These are phyloP conservation scores for Backusella tarrabulga DNA, from an alignment of 192 early-diverging fungal species.

Conservation along the genomic window DNA sequence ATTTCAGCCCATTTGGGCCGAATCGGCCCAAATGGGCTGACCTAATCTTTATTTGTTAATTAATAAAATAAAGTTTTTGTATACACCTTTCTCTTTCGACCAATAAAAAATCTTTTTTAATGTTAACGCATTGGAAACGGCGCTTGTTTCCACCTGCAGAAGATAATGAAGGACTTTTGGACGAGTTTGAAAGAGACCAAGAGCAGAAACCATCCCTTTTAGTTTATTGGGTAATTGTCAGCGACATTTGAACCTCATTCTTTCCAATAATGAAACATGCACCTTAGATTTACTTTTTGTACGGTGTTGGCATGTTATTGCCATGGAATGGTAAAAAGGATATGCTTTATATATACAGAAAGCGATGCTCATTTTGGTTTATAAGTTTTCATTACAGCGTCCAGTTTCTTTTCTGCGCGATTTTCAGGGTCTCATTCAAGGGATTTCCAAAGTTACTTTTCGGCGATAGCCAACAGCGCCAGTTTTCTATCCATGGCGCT, in stretches of 20 bases:
- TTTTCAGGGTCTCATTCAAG: slow-evolving; percentile 56
- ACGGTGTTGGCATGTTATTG: slow-evolving; percentile 70
- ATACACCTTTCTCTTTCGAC: background rate
- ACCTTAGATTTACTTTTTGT: slow-evolving; percentile 57
- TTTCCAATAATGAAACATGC: background rate
- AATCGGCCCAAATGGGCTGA: no score
- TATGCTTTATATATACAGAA: background rate
- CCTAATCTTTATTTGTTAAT: no score
- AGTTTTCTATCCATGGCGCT: slow-evolving; percentile 55
- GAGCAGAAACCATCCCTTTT: background rate
- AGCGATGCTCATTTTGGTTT: background rate
- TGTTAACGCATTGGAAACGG: background rate
- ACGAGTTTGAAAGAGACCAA: background rate
- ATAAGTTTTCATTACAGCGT: slow-evolving; percentile 71
- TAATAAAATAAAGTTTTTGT: background rate
- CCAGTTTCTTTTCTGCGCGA: slow-evolving; percentile 64
- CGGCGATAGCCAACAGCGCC: slow-evolving; percentile 55
- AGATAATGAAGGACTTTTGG: slow-evolving; percentile 1
- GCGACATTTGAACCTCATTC: background rate
- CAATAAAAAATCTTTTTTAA: background rate
- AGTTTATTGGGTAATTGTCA: background rate
- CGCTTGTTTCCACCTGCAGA: slow-evolving; percentile 2
- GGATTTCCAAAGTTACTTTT: slow-evolving; percentile 79
- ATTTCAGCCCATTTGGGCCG: no score
- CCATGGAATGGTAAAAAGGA: slow-evolving; percentile 69